Conservation (phyloP, 179 eudicot genomes). For the Beta lomatogona region DNA sequence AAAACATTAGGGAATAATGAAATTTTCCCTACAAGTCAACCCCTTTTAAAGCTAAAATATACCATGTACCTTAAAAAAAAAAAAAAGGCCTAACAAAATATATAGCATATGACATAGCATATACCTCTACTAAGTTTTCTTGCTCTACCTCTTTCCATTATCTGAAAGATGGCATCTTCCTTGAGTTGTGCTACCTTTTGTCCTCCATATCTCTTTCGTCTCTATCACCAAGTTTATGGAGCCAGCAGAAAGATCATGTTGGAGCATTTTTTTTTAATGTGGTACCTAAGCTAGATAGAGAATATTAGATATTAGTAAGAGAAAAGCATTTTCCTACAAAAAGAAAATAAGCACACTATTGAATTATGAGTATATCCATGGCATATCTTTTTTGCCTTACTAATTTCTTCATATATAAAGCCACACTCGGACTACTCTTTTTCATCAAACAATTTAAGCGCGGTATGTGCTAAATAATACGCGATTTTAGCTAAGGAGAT, state of each 20-base stretch:
- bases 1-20: no score
- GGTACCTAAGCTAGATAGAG: not conserved
- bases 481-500: constrained; percentile 29
- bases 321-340: constrained; percentile 13
- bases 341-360: no score
- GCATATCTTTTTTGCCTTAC: constrained; percentile 23
- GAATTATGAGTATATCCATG: constrained; percentile 28
- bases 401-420: constrained; percentile 18
- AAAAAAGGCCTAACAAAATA: not conserved
- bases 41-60: not conserved
- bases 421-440: not conserved
- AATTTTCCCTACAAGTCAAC: not conserved
- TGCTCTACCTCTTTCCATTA: constrained; percentile 16
- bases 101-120: constrained; percentile 37
- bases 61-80: not conserved
- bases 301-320: constrained; percentile 23
- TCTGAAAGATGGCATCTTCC: constrained; percentile 33
- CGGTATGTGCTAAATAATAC: not conserved
- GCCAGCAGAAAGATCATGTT: not conserved
- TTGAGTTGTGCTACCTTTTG: constrained; percentile 14
- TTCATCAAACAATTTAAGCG: not conserved
- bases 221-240: not conserved
- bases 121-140: constrained; percentile 22
- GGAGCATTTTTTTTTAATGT: not conserved
- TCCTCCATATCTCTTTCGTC: not conserved